phyloP scores from a whole-genome alignment of 306 rosid species.

The Cucurbita pepo region DNA sequence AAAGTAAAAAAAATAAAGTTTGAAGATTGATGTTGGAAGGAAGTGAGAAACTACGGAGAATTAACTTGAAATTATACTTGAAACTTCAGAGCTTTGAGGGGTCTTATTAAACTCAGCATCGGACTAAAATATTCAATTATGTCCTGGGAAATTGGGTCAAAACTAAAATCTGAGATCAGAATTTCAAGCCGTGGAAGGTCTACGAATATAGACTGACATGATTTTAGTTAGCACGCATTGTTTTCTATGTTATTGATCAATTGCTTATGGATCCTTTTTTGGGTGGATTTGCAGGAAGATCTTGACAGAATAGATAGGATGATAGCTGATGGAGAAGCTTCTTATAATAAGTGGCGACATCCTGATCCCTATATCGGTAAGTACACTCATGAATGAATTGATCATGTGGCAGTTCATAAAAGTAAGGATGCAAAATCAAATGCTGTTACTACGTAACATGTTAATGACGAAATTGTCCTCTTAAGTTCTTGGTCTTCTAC shows the following conservation, averaged over 20 bases:
- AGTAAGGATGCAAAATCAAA: neutral
- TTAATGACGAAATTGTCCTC: neutral
- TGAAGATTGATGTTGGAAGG: neutral
- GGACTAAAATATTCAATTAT: neutral
- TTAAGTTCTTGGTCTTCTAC: neutral
- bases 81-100: neutral
- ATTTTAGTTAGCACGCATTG: neutral
- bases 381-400: neutral
- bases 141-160: neutral
- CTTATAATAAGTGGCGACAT: slow-evolving; percentile 79
- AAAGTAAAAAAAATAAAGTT: neutral
- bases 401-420: neutral
- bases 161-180: neutral
- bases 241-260: neutral
- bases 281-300: slow-evolving; percentile 42
- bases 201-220: neutral
- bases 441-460: neutral
- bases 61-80: neutral
- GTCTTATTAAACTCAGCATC: neutral
- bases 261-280: slow-evolving; percentile 3
- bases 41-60: neutral
- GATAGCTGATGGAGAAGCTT: slow-evolving; percentile 57
- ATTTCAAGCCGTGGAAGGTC: neutral
- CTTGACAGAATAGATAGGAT: slow-evolving; percentile 69
- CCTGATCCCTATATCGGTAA: slow-evolving; percentile 96